Conservation (phyloP, 1,139 yeast genomes). For the Lodderomyces beijingensis region DNA sequence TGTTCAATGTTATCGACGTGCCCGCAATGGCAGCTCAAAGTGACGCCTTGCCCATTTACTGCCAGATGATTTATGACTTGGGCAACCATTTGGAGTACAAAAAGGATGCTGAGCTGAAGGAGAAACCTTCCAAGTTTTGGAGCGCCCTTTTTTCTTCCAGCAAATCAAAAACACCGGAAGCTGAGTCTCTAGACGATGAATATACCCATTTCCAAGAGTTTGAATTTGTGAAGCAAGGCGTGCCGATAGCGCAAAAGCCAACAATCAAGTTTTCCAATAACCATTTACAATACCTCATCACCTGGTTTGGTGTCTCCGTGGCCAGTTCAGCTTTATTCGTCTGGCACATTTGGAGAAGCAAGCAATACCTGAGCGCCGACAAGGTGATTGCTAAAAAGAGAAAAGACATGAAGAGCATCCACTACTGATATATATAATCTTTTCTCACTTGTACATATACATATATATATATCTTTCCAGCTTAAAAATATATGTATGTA, state of each 20-base stretch:
- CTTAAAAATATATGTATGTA: slow-evolving; percentile 9
- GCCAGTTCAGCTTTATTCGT: slow-evolving; percentile 62
- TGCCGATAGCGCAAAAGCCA: slow-evolving; percentile 83
- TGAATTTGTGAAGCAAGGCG: slow-evolving; percentile 69
- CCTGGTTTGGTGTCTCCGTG: slow-evolving; percentile 89
- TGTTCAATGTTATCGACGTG: slow-evolving; percentile 71
- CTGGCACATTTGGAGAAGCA: slow-evolving; percentile 30
- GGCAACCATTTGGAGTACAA: slow-evolving; percentile 57
- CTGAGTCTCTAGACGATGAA: slow-evolving; percentile 18
- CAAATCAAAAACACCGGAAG: neutral
- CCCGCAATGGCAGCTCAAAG: slow-evolving; percentile 73
- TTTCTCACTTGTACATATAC: neutral
- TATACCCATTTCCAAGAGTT: slow-evolving; percentile 41
- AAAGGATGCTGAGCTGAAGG: slow-evolving; percentile 11
- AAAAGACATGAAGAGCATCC: slow-evolving; percentile 28
- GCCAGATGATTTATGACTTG: slow-evolving; percentile 69
- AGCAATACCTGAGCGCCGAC: slow-evolving; percentile 34
- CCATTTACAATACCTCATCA: slow-evolving; percentile 85
- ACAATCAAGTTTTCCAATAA: slow-evolving; percentile 79
- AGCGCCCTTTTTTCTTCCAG: slow-evolving; percentile 5
- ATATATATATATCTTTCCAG: neutral
- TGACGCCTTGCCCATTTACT: slow-evolving; percentile 66
- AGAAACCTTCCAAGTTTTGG: slow-evolving; percentile 13
- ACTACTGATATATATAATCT: neutral
- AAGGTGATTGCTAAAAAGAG: slow-evolving; percentile 40